Base-by-base conservation (phyloP, 148 eudicot species). In the Talinum fruticosum region DNA sequence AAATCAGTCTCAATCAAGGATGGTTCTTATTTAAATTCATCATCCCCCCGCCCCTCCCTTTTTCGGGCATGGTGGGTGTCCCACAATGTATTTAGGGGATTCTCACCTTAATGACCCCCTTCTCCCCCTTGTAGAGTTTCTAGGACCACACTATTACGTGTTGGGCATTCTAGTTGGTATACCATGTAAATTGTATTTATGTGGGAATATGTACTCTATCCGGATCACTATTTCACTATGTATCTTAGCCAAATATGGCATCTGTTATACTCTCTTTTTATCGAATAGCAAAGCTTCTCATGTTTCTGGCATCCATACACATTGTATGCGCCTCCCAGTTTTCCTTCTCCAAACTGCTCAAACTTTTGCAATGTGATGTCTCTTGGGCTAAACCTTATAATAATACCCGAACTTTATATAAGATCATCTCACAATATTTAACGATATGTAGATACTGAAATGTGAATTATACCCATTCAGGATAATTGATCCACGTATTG, bases 171-270 rank as follows among this genome's bases (percentile, higher is more conserved):
- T 47, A 4, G 38, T 29, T 45, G 37, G 28, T 28, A 71, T 76
- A 49, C 54, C 73, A 34, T 67, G 79, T 67, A 33, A 76, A 45
- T 66, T 37, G 73, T 69, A 38, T 69, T 37, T n/a, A 45, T 41
- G 18, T 12, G 19, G 30, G 29, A 8, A 5, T 18, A 12, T 23
- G 51, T 69, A 1, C 38, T 38, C 14, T 69, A 6, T 69, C 32
- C 10, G 19, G 19, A 69, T 69, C 2, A 69, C 16, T 38, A 0
- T n/a, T 37, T 24, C 30, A 24, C 19, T 69, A 18, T 6, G 0
- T 69, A 35, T 68, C 15, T 36, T 37, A 36, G 23, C 72, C 65
- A 59, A 8, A 23, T 24, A 14, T 28, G 5, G 51, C 53, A 37
- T 38, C 67, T 61, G 53, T 45, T 26, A 13, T 28, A 57, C 29